These are phyloP conservation scores for Penicillium palitans DNA, from an alignment of 2,329 filamentous ascomycete genomes.

Conservation along the genomic window DNA sequence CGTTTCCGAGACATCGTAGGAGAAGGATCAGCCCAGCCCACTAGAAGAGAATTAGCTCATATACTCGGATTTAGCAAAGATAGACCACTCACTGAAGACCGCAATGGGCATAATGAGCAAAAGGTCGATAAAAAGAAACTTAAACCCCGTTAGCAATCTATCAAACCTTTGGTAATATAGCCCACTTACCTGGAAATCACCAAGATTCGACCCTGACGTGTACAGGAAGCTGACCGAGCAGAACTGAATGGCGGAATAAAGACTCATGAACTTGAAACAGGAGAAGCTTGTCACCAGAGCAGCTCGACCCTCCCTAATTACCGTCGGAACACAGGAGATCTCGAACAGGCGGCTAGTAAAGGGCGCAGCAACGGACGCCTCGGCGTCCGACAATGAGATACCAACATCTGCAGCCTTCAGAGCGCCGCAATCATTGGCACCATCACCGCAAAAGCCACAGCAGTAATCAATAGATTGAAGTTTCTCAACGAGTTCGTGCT, in stretches of 20 bases:
- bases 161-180: not conserved
- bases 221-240: constrained; percentile 96
- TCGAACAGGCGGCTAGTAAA: constrained; percentile 96
- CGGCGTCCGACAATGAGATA: constrained; percentile 93
- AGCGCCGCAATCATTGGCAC: constrained; percentile 95
- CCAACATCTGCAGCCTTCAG: constrained; percentile 96
- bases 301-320: constrained; percentile 91
- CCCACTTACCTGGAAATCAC: constrained; percentile 76
- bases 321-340: constrained; percentile 89
- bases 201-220: constrained; percentile 86
- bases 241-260: constrained; percentile 99
- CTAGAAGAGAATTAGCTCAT: constrained; percentile 36
- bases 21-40: constrained; percentile 94
- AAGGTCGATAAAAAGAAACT: constrained; percentile 93
- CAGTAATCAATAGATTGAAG: constrained; percentile 95
- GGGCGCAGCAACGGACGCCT: constrained; percentile 95
- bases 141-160: constrained; percentile 7
- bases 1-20: constrained; percentile 75
- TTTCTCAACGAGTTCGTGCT: constrained; percentile 96
- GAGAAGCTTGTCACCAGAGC: constrained; percentile 98
- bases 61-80: not conserved
- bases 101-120: constrained; percentile 91
- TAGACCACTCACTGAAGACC: constrained; percentile 70
- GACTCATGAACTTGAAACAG: constrained; percentile 99
- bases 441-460: constrained; percentile 93